Percentiles rank a stretch among this genome's conserved stretches.
Evolutionary conservation across 2,329 filamentous ascomycete genomes (phyloP).

Genomic region (Sclerotinia minor): DNA sequence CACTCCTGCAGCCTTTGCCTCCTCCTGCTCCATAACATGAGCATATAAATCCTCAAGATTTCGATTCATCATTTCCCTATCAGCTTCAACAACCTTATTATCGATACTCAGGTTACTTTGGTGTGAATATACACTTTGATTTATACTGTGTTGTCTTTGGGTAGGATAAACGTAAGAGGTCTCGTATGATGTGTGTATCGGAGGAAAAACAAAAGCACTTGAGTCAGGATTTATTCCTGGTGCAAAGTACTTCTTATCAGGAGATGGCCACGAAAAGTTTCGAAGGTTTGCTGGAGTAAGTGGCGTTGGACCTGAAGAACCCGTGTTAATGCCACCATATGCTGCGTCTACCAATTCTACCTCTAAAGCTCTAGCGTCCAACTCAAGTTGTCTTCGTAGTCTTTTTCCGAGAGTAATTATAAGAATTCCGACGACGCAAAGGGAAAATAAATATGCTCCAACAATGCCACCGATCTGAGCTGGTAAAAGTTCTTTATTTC

Average conservation of each 20-base stretch:
- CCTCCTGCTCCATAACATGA: slow-evolving; percentile 87
- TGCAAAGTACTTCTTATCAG: slow-evolving; percentile 36
- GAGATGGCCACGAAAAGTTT: slow-evolving; percentile 55
- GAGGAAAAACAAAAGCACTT: slow-evolving; percentile 22
- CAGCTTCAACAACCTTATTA: slow-evolving; percentile 70
- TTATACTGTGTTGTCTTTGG: slow-evolving; percentile 37
- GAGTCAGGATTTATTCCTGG: slow-evolving; percentile 16
- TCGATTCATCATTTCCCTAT: slow-evolving; percentile 72
- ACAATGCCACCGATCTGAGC: slow-evolving; percentile 82
- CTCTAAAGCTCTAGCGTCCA: slow-evolving; percentile 33
- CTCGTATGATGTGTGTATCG: slow-evolving; percentile 30
- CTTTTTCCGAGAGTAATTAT: slow-evolving; percentile 62
- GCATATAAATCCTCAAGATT: slow-evolving; percentile 91
- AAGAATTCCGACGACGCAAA: slow-evolving; percentile 69
- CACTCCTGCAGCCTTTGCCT: slow-evolving; percentile 59
- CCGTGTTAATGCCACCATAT: slow-evolving; percentile 17
- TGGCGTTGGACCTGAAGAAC: slow-evolving; percentile 30
- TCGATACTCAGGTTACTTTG: slow-evolving; percentile 57
- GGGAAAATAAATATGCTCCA: slow-evolving; percentile 76
- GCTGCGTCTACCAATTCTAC: slow-evolving; percentile 42
- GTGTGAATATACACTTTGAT: slow-evolving; percentile 21
- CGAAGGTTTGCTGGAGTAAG: slow-evolving; percentile 35
- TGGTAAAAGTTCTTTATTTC: slow-evolving; percentile 67
- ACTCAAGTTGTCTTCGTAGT: slow-evolving; percentile 44
- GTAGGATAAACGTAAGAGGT: slow-evolving; percentile 51